Evolutionary conservation across 306 rosid species (phyloP).

Genomic region (Prunus salicina): DNA sequence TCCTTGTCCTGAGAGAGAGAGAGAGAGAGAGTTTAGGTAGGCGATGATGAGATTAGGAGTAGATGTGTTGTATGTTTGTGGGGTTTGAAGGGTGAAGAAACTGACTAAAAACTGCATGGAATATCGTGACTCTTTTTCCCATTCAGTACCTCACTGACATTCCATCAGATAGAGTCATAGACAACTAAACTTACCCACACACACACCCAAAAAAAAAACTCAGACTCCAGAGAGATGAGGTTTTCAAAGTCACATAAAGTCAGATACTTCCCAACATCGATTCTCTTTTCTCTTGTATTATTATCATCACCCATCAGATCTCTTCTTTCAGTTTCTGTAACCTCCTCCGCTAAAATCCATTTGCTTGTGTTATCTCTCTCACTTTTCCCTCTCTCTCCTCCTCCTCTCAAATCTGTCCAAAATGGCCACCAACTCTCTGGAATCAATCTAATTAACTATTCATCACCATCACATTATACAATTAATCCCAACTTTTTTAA

Average conservation of each 20-base stretch:
- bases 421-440: conserved; percentile 79
- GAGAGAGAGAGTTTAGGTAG: neutral
- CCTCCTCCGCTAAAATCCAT: conserved; percentile 40
- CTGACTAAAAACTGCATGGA: conserved; percentile 55
- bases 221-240: conserved; percentile 26
- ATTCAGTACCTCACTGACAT: conserved; percentile 71
- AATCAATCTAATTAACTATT: conserved; percentile 53
- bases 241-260: conserved; percentile 64
- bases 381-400: conserved; percentile 27
- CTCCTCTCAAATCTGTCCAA: conserved; percentile 67
- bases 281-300: conserved; percentile 74
- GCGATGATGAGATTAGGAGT: too few species aligned
- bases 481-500: conserved; percentile 30
- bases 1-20: neutral
- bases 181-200: conserved; percentile 43
- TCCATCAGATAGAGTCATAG: conserved; percentile 41
- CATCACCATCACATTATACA: conserved; percentile 20
- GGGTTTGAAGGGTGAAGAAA: conserved; percentile 41
- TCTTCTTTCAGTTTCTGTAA: conserved; percentile 29
- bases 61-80: conserved; percentile 8
- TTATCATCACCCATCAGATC: conserved; percentile 49
- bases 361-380: conserved; percentile 43
- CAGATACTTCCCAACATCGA: conserved; percentile 92
- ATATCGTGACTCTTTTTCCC: conserved; percentile 48
- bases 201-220: neutral